Conservation (phyloP, 202 grass and related monocot species). For the Schoenoplectus tabernaemontani region DNA sequence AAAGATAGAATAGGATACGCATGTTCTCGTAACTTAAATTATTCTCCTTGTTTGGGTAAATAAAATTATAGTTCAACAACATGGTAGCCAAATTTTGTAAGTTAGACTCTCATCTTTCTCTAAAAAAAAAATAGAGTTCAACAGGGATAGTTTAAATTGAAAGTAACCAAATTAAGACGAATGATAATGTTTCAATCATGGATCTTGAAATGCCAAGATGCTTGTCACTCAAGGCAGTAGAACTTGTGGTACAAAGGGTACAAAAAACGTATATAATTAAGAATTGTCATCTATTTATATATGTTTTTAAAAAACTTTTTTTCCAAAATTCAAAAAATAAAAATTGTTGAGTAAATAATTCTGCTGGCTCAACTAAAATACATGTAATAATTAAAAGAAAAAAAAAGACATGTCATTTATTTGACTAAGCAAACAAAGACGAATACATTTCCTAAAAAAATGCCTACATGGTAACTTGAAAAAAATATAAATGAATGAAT, state of each 20-base stretch:
- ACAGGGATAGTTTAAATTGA: too few relatives aligned
- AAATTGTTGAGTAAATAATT: too few relatives aligned
- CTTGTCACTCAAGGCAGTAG: too few relatives aligned
- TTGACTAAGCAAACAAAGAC: too few relatives aligned
- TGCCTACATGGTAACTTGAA: not conserved
- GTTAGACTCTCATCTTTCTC: not conserved
- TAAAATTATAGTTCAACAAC: too few relatives aligned
- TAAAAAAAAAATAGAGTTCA: not conserved
- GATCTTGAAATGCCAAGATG: too few relatives aligned
- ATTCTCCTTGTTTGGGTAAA: too few relatives aligned
- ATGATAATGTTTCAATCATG: too few relatives aligned
- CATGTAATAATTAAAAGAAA: not conserved
- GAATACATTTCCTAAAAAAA: not conserved
- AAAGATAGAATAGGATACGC: not conserved
- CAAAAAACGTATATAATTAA: not conserved
- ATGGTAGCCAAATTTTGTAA: not conserved
- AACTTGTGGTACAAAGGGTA: not conserved
- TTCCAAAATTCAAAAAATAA: not conserved
- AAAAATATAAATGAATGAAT: not conserved
- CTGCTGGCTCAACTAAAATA: not conserved
- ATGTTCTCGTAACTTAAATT: too few relatives aligned
- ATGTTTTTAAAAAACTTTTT: too few relatives aligned
- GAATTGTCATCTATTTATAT: too few relatives aligned
- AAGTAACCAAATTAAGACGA: too few relatives aligned
- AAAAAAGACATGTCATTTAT: not conserved